Base-by-base conservation (phyloP, 495 filamentous ascomycete species). In the Xylaria scruposa region DNA sequence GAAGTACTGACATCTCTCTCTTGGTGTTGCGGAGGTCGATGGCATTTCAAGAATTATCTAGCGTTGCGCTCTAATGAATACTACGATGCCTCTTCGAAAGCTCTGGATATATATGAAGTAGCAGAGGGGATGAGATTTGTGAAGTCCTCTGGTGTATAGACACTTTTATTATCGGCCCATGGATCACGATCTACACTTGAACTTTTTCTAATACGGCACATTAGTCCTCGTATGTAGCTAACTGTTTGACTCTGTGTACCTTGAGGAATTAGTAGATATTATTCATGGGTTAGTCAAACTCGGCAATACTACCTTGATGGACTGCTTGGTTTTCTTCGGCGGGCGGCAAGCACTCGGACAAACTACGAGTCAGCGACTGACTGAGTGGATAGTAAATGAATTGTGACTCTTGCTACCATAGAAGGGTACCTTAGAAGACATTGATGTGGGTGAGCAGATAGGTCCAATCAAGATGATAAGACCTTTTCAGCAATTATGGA, bases 251-350 rank as follows among this genome's bases (percentile, higher is more conserved):
- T 56, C 26, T 56, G 13, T 46, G 46, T 49, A 19, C 19, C 6
- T 56, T 56, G 1, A 56, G 10, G 17, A 29, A 56, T 26, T 2
- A 56, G 10, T 0, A 54, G 51, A 54, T 15, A 19, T 53, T 66
- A 66, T 38, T 66, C 64, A 53, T 49, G 62, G 29, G 47, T 64
- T 64, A n/a, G 61, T 64, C 40, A 64, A 24, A 51, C 47, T 24
- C 47, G 21, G 47, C 17, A 51, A 40, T 40, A 40, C 38, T 21
- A 31, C 53, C 53, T 56, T 36, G 58, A 60, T 38, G 33, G 17
- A 60, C n/a, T 15, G 33, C 58, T 38, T 21, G 33, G 3, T 8
- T 59, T 36, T 59, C 1, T 59, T 36, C 36, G 33, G 12, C 24
- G 13, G 26, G 31, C 21, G 58, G 33, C 58, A 60, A 38, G 33